phyloP scores from a whole-genome alignment of 352 stramenopile species.

The Pythium monospermum region DNA sequence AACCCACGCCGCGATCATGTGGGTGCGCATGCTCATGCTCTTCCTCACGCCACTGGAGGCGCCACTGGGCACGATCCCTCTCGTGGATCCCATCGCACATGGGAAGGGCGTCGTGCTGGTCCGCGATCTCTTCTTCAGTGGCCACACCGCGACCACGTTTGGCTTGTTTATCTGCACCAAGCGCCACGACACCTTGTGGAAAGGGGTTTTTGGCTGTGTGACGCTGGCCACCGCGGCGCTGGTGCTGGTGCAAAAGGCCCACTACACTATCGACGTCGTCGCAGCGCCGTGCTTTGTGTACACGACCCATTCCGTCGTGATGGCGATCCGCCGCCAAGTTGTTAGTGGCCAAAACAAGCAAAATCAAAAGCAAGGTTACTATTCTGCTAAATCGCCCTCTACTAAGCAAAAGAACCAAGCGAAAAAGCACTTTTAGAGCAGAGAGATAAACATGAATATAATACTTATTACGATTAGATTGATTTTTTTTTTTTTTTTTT shows the following conservation, averaged over 20 bases:
- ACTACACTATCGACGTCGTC: constrained; percentile 34
- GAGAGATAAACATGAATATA: too few relatives aligned
- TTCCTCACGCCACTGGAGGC: constrained; percentile 32
- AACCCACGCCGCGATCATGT: constrained; percentile 29
- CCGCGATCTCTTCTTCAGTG: constrained; percentile 35
- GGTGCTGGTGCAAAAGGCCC: constrained; percentile 31
- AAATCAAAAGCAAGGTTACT: background rate
- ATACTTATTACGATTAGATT: too few relatives aligned
- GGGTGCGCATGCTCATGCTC: constrained; percentile 31
- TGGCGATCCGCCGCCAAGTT: background rate
- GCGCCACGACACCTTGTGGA: constrained; percentile 25
- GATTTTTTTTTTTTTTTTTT: too few relatives aligned
- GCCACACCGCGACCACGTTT: constrained; percentile 32
- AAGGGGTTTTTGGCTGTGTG: constrained; percentile 19
- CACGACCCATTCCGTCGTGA: constrained; percentile 24
- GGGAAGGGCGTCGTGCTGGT: constrained; percentile 25
- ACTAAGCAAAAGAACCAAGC: too few relatives aligned
- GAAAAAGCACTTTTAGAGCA: too few relatives aligned
- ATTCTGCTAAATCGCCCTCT: too few relatives aligned
- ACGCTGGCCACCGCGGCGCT: constrained; percentile 21
- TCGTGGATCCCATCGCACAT: constrained; percentile 30
- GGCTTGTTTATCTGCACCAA: constrained; percentile 25
- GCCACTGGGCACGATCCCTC: constrained; percentile 20
- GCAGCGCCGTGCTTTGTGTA: constrained; percentile 35
- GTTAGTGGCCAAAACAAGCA: constrained; percentile 9